These are phyloP conservation scores for Crithidia acanthocephali DNA, from an alignment of 208 protist genomes.

Conservation along the genomic window DNA sequence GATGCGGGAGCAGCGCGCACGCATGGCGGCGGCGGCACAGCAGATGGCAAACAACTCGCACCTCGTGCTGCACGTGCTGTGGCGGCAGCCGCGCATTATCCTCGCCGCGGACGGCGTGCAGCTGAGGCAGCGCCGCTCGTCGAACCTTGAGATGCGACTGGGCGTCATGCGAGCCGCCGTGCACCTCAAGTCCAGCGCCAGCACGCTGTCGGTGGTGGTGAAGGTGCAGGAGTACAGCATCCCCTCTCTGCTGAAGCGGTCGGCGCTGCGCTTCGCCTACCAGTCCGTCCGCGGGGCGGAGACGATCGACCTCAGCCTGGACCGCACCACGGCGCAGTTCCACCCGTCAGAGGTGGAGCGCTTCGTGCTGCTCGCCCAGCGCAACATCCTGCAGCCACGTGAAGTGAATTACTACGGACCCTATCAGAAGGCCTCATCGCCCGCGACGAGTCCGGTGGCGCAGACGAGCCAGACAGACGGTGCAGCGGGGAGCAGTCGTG, in stretches of 20 bases:
- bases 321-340: conserved; percentile 58
- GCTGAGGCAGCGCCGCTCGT: conserved; percentile 31
- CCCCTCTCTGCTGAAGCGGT: conserved; percentile 67
- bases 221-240: conserved; percentile 73
- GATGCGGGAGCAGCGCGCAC: conserved; percentile 80
- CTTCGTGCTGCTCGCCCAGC: conserved; percentile 55
- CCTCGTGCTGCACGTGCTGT: conserved; percentile 65
- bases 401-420: conserved; percentile 54
- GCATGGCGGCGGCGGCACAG: conserved; percentile 58
- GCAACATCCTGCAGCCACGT: conserved; percentile 65
- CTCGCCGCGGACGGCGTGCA: conserved; percentile 62
- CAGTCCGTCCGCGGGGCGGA: conserved; percentile 17
- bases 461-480: neutral
- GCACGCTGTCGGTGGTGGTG: conserved; percentile 39
- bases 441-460: conserved; percentile 1
- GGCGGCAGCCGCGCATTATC: conserved; percentile 77
- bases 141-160: conserved; percentile 69
- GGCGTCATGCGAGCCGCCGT: conserved; percentile 71
- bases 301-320: conserved; percentile 50
- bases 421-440: conserved; percentile 21
- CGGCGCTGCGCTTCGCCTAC: conserved; percentile 51
- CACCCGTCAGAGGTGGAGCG: conserved; percentile 69
- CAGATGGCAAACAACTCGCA: conserved; percentile 55
- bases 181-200: conserved; percentile 43
- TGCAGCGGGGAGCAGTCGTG: too few relatives aligned